phyloP scores from a whole-genome alignment of 352 stramenopile species.

The Detonula confervacea region DNA sequence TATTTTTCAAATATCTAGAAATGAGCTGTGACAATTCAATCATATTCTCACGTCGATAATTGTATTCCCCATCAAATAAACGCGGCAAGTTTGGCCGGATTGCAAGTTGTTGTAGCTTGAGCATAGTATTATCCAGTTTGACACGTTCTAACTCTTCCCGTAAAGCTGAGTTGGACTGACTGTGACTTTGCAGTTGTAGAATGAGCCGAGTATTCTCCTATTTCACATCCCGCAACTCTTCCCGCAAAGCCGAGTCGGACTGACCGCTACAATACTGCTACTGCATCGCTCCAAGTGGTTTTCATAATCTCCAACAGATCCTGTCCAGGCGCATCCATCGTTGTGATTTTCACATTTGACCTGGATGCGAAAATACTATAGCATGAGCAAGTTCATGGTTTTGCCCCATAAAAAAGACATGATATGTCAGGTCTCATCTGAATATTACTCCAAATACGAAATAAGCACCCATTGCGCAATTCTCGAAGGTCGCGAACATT shows the following conservation, averaged over 20 bases:
- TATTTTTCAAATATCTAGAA: slow-evolving; percentile 35
- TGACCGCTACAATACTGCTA: background rate
- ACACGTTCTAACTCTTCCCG: background rate
- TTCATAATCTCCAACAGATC: slow-evolving; percentile 21
- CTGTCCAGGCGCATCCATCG: slow-evolving; percentile 24
- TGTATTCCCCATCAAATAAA: slow-evolving; percentile 22
- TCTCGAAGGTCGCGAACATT: background rate
- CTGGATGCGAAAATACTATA: background rate
- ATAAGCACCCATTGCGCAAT: background rate
- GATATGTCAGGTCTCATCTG: slow-evolving; percentile 24
- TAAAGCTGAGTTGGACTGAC: background rate
- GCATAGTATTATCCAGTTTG: background rate
- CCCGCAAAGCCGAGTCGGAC: background rate
- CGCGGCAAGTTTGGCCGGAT: background rate
- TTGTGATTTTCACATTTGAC: slow-evolving; percentile 26
- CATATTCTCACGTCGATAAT: slow-evolving; percentile 25
- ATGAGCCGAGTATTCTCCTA: background rate
- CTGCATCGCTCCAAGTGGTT: background rate
- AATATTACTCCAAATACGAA: slow-evolving; percentile 21
- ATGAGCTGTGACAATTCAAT: slow-evolving; percentile 33
- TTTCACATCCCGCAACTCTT: background rate
- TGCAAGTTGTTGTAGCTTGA: background rate
- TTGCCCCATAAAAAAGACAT: too few relatives aligned
- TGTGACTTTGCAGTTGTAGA: too few relatives aligned
- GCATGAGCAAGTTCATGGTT: too few relatives aligned